These are phyloP conservation scores for Nemania diffusa DNA, from an alignment of 2,329 filamentous ascomycete genomes.

Conservation along the genomic window DNA sequence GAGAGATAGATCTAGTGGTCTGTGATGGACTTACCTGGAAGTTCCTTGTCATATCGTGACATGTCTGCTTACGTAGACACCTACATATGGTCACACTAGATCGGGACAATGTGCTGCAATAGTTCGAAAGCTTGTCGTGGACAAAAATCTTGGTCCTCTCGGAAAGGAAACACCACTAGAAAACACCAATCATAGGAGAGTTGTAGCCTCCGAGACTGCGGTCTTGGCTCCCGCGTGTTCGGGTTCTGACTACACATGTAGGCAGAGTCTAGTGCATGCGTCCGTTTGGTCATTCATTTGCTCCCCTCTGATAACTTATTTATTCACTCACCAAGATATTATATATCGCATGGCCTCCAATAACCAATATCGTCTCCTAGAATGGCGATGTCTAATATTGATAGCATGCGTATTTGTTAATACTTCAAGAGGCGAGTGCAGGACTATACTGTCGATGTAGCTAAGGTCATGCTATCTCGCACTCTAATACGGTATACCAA, in stretches of 20 bases:
- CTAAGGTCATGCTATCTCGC: too few relatives aligned
- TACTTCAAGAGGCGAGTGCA: too few relatives aligned
- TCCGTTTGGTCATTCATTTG: neutral
- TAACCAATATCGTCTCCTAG: too few relatives aligned
- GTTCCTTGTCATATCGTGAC: constrained; percentile 2
- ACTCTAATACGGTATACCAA: too few relatives aligned
- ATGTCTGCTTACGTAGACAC: constrained; percentile 26
- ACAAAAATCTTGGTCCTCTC: constrained; percentile 5
- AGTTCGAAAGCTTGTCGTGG: neutral
- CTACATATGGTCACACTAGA: constrained; percentile 1
- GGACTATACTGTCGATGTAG: too few relatives aligned
- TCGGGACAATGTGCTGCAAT: neutral
- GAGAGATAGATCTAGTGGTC: constrained; percentile 11
- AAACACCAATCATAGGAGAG: neutral
- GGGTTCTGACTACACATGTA: neutral
- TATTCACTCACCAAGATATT: neutral
- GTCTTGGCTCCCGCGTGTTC: neutral
- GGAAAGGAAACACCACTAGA: neutral
- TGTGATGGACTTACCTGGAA: neutral
- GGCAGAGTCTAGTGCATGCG: too few relatives aligned
- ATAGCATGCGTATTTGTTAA: too few relatives aligned
- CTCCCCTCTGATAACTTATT: neutral
- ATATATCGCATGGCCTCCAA: too few relatives aligned
- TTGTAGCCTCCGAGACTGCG: constrained; percentile 7
- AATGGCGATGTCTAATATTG: too few relatives aligned